Base-by-base conservation (phyloP, 208 protist genomes). In the Angomonas ambiguus region DNA sequence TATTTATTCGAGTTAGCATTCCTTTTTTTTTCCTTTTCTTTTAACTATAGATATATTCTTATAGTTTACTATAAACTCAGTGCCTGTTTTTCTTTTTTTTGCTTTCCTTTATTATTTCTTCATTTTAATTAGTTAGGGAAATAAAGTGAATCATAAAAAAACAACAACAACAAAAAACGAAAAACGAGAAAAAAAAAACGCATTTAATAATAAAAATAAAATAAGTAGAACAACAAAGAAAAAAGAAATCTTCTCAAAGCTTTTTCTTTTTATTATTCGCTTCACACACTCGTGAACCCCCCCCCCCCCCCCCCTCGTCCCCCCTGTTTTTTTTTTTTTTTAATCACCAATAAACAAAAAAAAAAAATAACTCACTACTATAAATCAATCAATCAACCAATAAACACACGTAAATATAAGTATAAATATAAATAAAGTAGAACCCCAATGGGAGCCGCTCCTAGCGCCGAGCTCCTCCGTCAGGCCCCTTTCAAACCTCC, bases 401-500 rank as follows among this genome's bases (percentile, higher is more conserved):
- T 57, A 56, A 31, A 27, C 55, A 53, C 31, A 55, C 31, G 55
- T 66, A 55, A 56, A 66, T 13, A 49, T 31, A 53, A 22, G 6
- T 31, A 49, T 31, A 55, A 55, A 55, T 5, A 55, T 8, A 30
- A 55, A 55, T 4, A 33, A 10, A 3, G 30, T 59, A 32, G 28
- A 16, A 22, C 22, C 13, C n/a, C 53, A 22, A 93, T 93, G 87
- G 87, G 87, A 41, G 77, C 77, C 8, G 87, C 71, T 45, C 87
- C 87, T 11, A 93, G 87, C 34, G 48, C 65, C 16, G 81, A 93
- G 67, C 74, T 83, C 6, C 35, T 88, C 5, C 0, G 22, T 0
- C 33, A 63, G 2, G 87, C 79, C 5, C 83, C 81, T 22, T 93
- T 81, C 67, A 71, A 69, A 6, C 51, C 70, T 11, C 63, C 73